A percentile compares a stretch with the other conserved stretches of the same genome.
Evolutionary conservation across 495 filamentous ascomycete species (phyloP).

Genomic region (Xylaria telfairii): DNA sequence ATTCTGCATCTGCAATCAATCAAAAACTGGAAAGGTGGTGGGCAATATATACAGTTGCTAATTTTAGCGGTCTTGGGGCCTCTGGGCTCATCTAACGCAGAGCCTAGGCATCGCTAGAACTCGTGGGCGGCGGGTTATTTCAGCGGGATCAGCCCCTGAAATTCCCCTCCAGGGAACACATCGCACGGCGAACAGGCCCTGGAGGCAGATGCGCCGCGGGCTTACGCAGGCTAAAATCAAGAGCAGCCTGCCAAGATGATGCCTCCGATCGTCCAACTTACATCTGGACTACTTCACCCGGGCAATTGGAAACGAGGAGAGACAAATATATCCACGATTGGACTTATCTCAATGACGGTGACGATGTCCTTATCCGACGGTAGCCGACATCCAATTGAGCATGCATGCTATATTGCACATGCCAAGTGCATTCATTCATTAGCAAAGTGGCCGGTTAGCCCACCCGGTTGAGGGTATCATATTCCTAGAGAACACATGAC

Average conservation of each 20-base stretch:
- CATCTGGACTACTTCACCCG: neutral
- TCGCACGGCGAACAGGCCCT: slow-evolving; percentile 8
- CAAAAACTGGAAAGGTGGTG: slow-evolving; percentile 18
- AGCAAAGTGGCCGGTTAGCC: neutral
- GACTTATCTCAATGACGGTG: neutral
- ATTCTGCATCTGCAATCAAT: slow-evolving; percentile 11
- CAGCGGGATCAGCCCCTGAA: slow-evolving; percentile 19
- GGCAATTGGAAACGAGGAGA: slow-evolving; percentile 3
- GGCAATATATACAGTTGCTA: slow-evolving; percentile 23
- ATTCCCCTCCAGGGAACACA: slow-evolving; percentile 11
- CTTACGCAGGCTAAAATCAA: slow-evolving; percentile 19
- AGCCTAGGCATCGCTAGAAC: slow-evolving; percentile 17
- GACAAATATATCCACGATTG: neutral
- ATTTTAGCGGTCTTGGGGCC: slow-evolving; percentile 18
- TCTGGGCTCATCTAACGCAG: slow-evolving; percentile 10
- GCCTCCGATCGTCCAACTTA: neutral
- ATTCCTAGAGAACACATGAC: neutral
- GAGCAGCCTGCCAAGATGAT: slow-evolving; percentile 5
- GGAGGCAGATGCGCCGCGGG: slow-evolving; percentile 16
- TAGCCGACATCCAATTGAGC: slow-evolving; percentile 3
- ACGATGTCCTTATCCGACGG: neutral
- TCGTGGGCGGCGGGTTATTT: neutral
- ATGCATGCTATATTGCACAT: neutral
- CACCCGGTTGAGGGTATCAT: neutral
- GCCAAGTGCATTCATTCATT: slow-evolving; percentile 10